Evolutionary conservation across 768 basidiomycete genomes (phyloP), one percentile per base, ranked within the genome.

Genomic region (Tylopilus sp.): DNA sequence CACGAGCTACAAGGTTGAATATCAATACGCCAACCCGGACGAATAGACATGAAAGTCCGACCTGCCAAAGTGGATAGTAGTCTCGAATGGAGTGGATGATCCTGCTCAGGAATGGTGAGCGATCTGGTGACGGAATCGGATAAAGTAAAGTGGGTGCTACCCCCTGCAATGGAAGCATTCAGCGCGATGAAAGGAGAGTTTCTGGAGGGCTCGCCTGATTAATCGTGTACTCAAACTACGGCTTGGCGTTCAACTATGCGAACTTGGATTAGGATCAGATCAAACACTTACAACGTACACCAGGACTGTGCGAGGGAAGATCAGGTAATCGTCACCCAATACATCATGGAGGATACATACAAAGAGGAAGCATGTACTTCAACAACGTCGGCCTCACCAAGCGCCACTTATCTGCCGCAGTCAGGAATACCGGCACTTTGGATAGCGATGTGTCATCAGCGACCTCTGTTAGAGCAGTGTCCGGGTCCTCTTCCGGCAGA

Each of bases 11-110:
- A n/a, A n/a, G n/a, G n/a, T n/a, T n/a, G n/a, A n/a, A n/a, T n/a
- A n/a, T n/a, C n/a, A n/a, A 44, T 6, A 47, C 42, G 19, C 26
- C 29, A 48, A 49, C n/a, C 48, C 31, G 13, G 16, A 46, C 28
- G 42, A 43, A 51, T 24, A 43, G 19, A 30, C 8, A 33, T 16
- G 56, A 62, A 6, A 1, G 33, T 14, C 19, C 77, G 26, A 87
- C 89, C 85, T 92, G 91, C 90, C 93, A 97, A 33, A 96, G 79
- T 3, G 94, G 94, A 71, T 98, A 98, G 67, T 94, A 98, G 64
- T 98, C 96, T 34, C 92, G 79, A 21, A 93, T 78, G 1, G 83
- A 85, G 61, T 89, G 84, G 52, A 98, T 91, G 53, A 98, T 78
- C 64, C 78, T 82, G 64, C 85, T 82, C 47, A 96, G 76, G 13